Evolutionary conservation across 2,329 filamentous ascomycete genomes (phyloP).

Genomic region (Anisogramma anomala): DNA sequence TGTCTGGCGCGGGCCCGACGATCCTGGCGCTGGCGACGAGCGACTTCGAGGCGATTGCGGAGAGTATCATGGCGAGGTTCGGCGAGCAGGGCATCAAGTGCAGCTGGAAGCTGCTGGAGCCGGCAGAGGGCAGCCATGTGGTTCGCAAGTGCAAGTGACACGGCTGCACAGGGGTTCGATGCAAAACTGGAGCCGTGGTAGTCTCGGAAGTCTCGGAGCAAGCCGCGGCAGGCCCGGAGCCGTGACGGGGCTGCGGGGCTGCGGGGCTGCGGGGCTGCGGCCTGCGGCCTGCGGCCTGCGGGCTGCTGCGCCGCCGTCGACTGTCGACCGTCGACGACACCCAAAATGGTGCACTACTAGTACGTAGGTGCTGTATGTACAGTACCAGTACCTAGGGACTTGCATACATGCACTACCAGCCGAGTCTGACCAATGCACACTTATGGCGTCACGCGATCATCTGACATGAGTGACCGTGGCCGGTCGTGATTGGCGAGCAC

Average conservation of each 20-base stretch:
- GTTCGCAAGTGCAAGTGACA: constrained; percentile 22
- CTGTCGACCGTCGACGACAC: background rate
- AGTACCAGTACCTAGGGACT: too few relatives aligned
- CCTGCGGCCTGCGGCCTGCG: too few relatives aligned
- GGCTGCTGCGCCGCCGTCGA: too few relatives aligned
- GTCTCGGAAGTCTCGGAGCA: background rate
- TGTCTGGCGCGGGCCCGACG: constrained; percentile 89
- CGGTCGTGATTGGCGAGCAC: background rate
- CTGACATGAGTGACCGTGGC: background rate
- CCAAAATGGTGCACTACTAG: too few relatives aligned
- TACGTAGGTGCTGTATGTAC: too few relatives aligned
- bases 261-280: too few relatives aligned
- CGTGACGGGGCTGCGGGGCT: background rate
- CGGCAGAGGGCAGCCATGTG: constrained; percentile 58
- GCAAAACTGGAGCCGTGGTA: background rate
- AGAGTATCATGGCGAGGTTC: constrained; percentile 65
- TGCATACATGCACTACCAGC: too few relatives aligned
- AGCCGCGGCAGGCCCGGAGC: background rate
- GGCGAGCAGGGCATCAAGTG: constrained; percentile 63
- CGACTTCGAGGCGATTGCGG: constrained; percentile 79
- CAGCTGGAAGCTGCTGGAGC: constrained; percentile 78
- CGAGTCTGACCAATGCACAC: background rate
- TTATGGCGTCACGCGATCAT: background rate
- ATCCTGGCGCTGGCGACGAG: constrained; percentile 85
- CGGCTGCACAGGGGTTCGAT: background rate